Evolutionary conservation across 139 green algal species (phyloP).

Genomic region (Nannochloris sp.): DNA sequence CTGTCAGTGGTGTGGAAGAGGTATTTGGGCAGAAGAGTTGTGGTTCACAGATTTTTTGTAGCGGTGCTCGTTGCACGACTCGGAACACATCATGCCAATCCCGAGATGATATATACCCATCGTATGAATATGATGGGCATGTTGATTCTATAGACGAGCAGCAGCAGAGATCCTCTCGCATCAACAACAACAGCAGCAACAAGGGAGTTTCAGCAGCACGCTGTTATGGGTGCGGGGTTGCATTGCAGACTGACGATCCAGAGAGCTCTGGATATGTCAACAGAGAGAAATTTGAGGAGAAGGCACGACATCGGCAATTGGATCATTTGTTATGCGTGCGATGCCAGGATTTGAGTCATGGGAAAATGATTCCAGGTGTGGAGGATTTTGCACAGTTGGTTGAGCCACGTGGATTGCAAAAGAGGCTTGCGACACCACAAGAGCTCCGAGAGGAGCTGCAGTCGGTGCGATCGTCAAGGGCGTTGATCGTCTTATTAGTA

Average conservation of each 20-base stretch:
- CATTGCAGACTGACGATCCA: slow-evolving; percentile 44
- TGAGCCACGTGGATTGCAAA: slow-evolving; percentile 2
- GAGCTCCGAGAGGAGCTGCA: slow-evolving; percentile 45
- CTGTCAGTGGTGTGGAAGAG: no score
- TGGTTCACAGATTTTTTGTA: no score
- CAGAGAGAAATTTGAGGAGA: slow-evolving; percentile 42
- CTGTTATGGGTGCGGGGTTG: slow-evolving; percentile 76
- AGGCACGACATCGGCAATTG: slow-evolving; percentile 50
- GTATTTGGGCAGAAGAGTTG: no score
- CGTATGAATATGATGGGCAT: no score
- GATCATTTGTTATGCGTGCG: slow-evolving; percentile 52
- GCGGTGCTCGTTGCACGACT: no score
- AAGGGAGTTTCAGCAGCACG: no score
- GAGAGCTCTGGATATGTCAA: slow-evolving; percentile 53
- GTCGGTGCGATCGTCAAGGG: slow-evolving; percentile 39
- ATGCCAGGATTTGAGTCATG: slow-evolving; percentile 73
- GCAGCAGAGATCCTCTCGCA: no score
- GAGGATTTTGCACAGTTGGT: slow-evolving; percentile 45
- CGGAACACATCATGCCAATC: no score
- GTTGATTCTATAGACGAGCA: no score
- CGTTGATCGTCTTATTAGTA: slow-evolving; percentile 74
- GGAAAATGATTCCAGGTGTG: slow-evolving; percentile 72
- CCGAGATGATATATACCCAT: no score
- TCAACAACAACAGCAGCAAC: no score
- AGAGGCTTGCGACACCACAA: slow-evolving; percentile 55